Base-by-base conservation (phyloP, 1,284 basidiomycete genomes). In the Moesziomyces antarcticus region DNA sequence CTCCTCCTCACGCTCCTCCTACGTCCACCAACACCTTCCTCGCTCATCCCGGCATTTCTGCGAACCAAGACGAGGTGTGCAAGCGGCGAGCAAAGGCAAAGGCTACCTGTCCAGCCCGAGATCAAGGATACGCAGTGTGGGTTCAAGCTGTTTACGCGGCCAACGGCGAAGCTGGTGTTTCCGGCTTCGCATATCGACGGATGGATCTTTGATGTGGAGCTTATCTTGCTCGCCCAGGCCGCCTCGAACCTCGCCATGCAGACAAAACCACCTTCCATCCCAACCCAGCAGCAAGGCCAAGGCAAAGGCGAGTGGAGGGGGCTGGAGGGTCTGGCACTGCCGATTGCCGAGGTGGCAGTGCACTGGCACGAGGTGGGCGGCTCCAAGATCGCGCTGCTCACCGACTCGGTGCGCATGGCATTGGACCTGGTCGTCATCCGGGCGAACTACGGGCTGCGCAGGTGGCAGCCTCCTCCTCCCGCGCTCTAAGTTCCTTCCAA, bases 131-230 rank as follows among this genome's bases (percentile, higher is more conserved):
- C 94, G 21, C 94, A 97, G 84, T 97, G 94, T 82, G 94, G 94
- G 41, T 97, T 97, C 89, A 97, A 97, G 85, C 84, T 87, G 25
- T 79, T 83, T 89, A 95, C 93, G 8, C 91, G 93, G 3, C 82
- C 87, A 6, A 91, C 93, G 0, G 93, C 93, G 9, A 88, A 87
- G 49, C 87, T 88, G 56, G 89, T 97, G 60, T 97, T 96, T 84
- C 93, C 93, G 0, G 46, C 67, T 8, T 56, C 65, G 9, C 82
- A 83, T 57, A 82, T 82, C 50, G 78, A 83, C 53, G 75, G 81
- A 13, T 97, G 94, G 94, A 94, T 96, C 81, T 97, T 97, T 79
- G 94, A 97, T 83, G 94, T 96, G 56, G 94, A 97, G 83, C 88
- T 97, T 3, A 87, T 97, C n/a, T 87, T 96, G n/a, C 88, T 95